phyloP scores from a whole-genome alignment of 2,329 filamentous ascomycete genomes.

The Ophiostoma piceae region DNA sequence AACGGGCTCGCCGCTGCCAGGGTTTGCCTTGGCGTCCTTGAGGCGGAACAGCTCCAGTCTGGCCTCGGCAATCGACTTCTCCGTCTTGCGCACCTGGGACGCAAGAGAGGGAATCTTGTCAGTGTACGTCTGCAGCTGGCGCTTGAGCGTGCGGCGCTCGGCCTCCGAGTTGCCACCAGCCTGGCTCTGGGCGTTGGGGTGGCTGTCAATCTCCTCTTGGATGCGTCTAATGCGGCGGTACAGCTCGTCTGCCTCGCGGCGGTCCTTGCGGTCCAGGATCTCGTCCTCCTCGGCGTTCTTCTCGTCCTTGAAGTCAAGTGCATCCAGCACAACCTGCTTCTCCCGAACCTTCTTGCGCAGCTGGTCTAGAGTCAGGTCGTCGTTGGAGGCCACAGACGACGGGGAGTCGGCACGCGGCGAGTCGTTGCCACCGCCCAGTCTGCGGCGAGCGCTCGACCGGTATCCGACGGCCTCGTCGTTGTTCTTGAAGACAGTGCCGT shows the following conservation, averaged over 20 bases:
- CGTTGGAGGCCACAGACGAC: slow-evolving; percentile 62
- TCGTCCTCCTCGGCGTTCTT: slow-evolving; percentile 86
- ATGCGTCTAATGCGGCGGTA: slow-evolving; percentile 86
- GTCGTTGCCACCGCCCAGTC: slow-evolving; percentile 56
- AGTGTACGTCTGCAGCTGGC: slow-evolving; percentile 80
- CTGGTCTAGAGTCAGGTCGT: slow-evolving; percentile 82
- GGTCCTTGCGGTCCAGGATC: slow-evolving; percentile 80
- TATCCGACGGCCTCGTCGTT: slow-evolving; percentile 92
- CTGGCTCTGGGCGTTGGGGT: slow-evolving; percentile 69
- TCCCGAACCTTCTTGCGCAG: slow-evolving; percentile 88
- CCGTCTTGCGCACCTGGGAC: slow-evolving; percentile 83
- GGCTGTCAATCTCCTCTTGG: slow-evolving; percentile 89
- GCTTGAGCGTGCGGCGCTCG: slow-evolving; percentile 77
- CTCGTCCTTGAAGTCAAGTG: slow-evolving; percentile 94
- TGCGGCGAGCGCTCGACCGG: slow-evolving; percentile 84
- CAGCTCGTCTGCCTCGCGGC: slow-evolving; percentile 86
- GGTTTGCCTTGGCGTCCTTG: slow-evolving; percentile 87
- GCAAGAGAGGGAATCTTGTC: slow-evolving; percentile 89
- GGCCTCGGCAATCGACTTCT: slow-evolving; percentile 88
- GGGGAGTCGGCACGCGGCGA: slow-evolving; percentile 79
- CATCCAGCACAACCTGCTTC: slow-evolving; percentile 89
- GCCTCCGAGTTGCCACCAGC: slow-evolving; percentile 77
- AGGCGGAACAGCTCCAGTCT: slow-evolving; percentile 88
- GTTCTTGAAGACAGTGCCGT: slow-evolving; percentile 94
- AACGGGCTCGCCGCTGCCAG: slow-evolving; percentile 71